Base-by-base conservation (phyloP, 2,329 filamentous ascomycete genomes). In the Alternaria angustiovoidea region DNA sequence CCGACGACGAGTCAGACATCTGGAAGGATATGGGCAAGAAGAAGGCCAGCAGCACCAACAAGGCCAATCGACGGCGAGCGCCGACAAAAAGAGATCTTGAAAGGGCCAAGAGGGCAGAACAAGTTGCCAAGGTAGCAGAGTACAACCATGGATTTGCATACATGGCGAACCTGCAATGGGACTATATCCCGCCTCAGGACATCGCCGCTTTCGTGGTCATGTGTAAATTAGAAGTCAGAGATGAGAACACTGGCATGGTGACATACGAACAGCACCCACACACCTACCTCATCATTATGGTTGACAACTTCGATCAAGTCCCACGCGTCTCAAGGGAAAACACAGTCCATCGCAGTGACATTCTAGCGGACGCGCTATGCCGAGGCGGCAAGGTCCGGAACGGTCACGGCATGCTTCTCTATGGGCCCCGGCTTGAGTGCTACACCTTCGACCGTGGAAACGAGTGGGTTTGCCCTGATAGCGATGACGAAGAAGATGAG, bases 391-490 rank as follows among this genome's bases (percentile, higher is more conserved):
- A 62, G 1, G 61, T 76, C 4, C 30, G 51, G 5, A 41, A 53
- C 1, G 68, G 71, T 12, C 57, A 66, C 32, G 71, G 63, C 11
- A 65, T 75, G 20, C 36, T 75, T 9, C 56, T 76, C 18, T 63
- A 72, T 8, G 73, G 74, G 4, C 56, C 63, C 3, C 60, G 57
- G 5, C 54, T 76, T 24, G 71, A 74, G 51, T 59, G 71, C 42
- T 75, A 75, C 61, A 39, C 46, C 6, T 76, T 64, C 49, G 58
- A 68, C 26, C 54, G 56, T 20, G 49, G 59, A 28, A 16, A 22
- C 5, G 36, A 42, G 3, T 51, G 36, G 59, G 16, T 42, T 42
- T 44, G 30, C 8, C 22, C 41, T 8, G 48, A 57, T 7, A 36
- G 9, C 5, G 46, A 54, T 4, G 22, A 32, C 3, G 36, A 39